Evolutionary conservation across 371 early-diverging fungal species (phyloP).

Genomic region (Funneliformis caledonium): DNA sequence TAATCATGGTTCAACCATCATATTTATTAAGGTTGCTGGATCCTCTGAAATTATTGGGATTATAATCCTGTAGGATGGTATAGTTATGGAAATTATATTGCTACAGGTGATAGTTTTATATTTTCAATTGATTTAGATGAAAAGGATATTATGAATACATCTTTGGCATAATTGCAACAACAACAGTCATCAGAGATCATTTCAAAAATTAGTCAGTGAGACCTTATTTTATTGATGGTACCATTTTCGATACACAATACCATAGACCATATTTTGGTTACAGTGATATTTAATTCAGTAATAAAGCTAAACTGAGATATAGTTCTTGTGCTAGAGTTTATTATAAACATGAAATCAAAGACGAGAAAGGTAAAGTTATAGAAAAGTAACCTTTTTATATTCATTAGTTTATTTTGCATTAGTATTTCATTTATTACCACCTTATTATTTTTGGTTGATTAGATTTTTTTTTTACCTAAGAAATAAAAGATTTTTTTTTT

Average conservation of each 20-base stretch:
- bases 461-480: too few relatives aligned
- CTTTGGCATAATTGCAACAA: not conserved
- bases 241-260: not conserved
- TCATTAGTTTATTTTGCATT: too few relatives aligned
- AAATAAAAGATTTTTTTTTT: too few relatives aligned
- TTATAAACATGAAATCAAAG: conserved; percentile 21
- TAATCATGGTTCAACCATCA: conserved; percentile 22
- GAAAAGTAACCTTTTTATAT: not conserved
- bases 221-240: conserved; percentile 14
- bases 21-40: conserved; percentile 15
- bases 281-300: not conserved
- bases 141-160: not conserved
- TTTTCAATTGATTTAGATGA: not conserved
- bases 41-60: conserved; percentile 9
- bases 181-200: not conserved
- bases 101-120: conserved; percentile 28
- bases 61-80: conserved; percentile 39
- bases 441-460: too few relatives aligned
- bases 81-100: conserved; percentile 8
- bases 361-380: not conserved
- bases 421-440: too few relatives aligned
- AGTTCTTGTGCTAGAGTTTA: not conserved
- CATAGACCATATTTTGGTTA: conserved; percentile 17
- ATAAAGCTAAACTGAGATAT: conserved; percentile 3
- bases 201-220: not conserved